A percentile compares a stretch with the other conserved stretches of the same genome.
phyloP scores from a whole-genome alignment of 306 rosid genomes.

The Prunus mira region DNA sequence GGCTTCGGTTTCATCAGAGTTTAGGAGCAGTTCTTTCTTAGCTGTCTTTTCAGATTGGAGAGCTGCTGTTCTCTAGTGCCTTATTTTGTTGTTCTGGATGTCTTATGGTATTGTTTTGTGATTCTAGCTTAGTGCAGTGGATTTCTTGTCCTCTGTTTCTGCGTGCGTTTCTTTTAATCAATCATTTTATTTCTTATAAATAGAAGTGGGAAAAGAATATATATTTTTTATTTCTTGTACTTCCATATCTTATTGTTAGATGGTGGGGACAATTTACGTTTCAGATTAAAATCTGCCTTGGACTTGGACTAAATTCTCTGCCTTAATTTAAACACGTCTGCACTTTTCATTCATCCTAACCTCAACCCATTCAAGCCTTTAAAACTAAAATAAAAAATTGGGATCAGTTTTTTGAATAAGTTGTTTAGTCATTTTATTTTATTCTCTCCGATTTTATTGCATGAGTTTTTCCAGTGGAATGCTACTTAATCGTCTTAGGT shows the following conservation, averaged over 20 bases:
- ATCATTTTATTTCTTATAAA: no score
- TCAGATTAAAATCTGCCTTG: not conserved
- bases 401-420: no score
- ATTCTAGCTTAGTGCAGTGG: not conserved
- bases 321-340: no score
- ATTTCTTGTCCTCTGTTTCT: not conserved
- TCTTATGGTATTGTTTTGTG: not conserved
- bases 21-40: not conserved
- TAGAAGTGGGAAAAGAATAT: not conserved
- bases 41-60: not conserved
- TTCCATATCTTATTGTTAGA: not conserved
- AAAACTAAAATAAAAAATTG: no score
- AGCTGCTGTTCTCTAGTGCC: not conserved
- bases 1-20: not conserved
- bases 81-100: not conserved
- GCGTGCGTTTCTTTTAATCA: no score
- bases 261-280: not conserved
- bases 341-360: no score
- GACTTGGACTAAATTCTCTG: not conserved
- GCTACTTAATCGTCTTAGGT: constrained; percentile 23
- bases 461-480: not conserved
- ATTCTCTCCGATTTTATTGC: not conserved
- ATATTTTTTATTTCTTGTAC: not conserved
- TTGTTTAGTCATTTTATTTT: not conserved
- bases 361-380: no score